These are phyloP conservation scores for Forsythia viridissima DNA, from an alignment of 257 asterid genomes.

Conservation along the genomic window DNA sequence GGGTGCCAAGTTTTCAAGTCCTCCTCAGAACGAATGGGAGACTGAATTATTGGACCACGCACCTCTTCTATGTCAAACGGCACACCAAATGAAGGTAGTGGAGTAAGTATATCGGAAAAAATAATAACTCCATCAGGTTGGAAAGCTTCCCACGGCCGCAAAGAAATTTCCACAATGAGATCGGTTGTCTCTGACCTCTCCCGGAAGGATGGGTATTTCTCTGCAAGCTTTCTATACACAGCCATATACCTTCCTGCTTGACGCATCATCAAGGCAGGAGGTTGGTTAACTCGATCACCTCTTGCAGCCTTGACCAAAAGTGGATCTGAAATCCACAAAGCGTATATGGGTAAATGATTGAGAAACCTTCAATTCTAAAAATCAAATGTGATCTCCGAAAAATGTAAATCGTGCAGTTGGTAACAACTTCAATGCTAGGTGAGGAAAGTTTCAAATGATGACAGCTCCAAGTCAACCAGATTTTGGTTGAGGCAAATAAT, in stretches of 20 bases:
- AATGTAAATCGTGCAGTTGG: background rate
- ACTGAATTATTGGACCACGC: slow-evolving; percentile 83
- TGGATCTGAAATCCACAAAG: slow-evolving; percentile 57
- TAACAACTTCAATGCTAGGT: background rate
- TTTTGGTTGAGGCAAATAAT: background rate
- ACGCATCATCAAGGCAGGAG: slow-evolving; percentile 99
- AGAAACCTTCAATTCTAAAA: slow-evolving; percentile 2
- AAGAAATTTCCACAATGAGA: slow-evolving; percentile 97
- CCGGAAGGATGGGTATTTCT: slow-evolving; percentile 96
- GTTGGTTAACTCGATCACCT: slow-evolving; percentile 77
- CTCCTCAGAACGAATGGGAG: slow-evolving; percentile 79
- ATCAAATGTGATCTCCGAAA: background rate
- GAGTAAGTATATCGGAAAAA: slow-evolving; percentile 96
- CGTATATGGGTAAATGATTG: slow-evolving; percentile 12
- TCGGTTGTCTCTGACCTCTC: slow-evolving; percentile 99
- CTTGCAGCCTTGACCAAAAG: slow-evolving; percentile 95
- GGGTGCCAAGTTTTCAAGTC: slow-evolving; percentile 73
- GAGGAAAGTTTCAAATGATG: background rate
- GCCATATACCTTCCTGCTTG: slow-evolving; percentile 99
- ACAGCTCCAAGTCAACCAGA: background rate
- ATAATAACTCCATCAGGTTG: slow-evolving; percentile 95
- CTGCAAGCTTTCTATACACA: slow-evolving; percentile 87
- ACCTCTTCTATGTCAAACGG: slow-evolving; percentile 93
- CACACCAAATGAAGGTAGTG: slow-evolving; percentile 96
- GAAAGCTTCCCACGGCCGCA: slow-evolving; percentile 99